These are phyloP conservation scores for Aphanocladium album DNA, from an alignment of 2,329 filamentous ascomycete species.

Conservation along the genomic window DNA sequence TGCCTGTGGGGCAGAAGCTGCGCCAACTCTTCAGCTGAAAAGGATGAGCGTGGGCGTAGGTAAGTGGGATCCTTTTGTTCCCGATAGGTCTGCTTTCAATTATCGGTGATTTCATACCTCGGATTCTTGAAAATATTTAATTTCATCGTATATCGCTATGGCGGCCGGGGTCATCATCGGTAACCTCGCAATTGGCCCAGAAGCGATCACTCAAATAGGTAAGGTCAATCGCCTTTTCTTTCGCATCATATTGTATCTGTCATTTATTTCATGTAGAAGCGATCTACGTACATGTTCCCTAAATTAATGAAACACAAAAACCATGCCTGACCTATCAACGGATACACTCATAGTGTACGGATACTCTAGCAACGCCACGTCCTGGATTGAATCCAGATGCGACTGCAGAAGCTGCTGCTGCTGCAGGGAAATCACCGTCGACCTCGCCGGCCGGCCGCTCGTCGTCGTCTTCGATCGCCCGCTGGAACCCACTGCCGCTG, in stretches of 20 bases:
- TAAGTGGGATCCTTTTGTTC: too few relatives aligned
- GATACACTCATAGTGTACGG: slow-evolving; percentile 93
- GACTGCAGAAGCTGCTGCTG: slow-evolving; percentile 81
- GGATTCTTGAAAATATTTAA: too few relatives aligned
- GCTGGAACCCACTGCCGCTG: slow-evolving; percentile 27
- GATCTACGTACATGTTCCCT: too few relatives aligned
- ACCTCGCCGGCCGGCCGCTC: slow-evolving; percentile 54
- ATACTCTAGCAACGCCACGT: slow-evolving; percentile 80
- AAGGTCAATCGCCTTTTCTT: too few relatives aligned
- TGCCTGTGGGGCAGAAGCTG: background rate
- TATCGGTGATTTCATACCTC: too few relatives aligned
- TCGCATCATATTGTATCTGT: too few relatives aligned
- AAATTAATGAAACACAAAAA: slow-evolving; percentile 68
- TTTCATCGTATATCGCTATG: too few relatives aligned
- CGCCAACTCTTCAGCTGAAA: slow-evolving; percentile 2
- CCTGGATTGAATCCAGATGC: slow-evolving; percentile 82
- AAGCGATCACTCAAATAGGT: too few relatives aligned
- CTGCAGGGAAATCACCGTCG: slow-evolving; percentile 80
- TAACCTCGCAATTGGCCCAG: too few relatives aligned
- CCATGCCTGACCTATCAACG: slow-evolving; percentile 80
- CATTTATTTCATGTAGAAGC: too few relatives aligned
- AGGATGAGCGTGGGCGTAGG: background rate
- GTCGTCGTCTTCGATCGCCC: slow-evolving; percentile 20
- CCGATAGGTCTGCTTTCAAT: too few relatives aligned
- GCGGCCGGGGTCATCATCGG: too few relatives aligned